Percentiles rank a stretch among this genome's conserved stretches.
Conservation (phyloP, 768 basidiomycete genomes). For the Paxillus rubicundulus region DNA sequence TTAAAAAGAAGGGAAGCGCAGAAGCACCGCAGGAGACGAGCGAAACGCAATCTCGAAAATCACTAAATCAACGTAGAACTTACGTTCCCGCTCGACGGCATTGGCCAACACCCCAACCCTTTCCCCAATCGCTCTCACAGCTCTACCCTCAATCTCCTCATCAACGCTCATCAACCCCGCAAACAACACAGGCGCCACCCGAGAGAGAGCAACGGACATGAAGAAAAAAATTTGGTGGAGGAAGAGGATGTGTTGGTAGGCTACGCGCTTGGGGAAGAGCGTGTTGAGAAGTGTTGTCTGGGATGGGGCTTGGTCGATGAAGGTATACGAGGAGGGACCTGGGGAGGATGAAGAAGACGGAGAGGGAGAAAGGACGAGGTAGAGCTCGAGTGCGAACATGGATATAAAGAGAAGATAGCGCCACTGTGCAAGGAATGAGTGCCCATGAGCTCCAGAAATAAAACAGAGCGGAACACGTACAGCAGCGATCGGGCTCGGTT, state of each 20-base stretch:
- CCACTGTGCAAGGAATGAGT: conserved; percentile 51
- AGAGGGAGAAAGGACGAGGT: conserved; percentile 61
- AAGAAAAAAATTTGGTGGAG: conserved; percentile 78
- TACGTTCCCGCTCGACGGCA: conserved; percentile 57
- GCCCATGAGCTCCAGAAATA: conserved; percentile 6
- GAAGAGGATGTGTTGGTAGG: conserved; percentile 75
- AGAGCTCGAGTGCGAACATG: conserved; percentile 60
- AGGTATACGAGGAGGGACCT: conserved; percentile 17
- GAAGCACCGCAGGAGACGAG: too few species aligned
- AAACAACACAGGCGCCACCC: conserved; percentile 67
- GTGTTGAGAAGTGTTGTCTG: conserved; percentile 33
- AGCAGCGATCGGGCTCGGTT: conserved; percentile 57
- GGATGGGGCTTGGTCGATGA: conserved; percentile 16
- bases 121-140: conserved; percentile 40
- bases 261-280: conserved; percentile 62
- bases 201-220: conserved; percentile 65
- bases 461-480: conserved; percentile 43
- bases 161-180: conserved; percentile 35
- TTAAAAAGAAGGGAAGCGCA: background rate
- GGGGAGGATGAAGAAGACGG: conserved; percentile 27
- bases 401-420: conserved; percentile 70
- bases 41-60: too few species aligned
- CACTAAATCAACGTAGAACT: conserved; percentile 4
- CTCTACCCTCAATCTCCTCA: conserved; percentile 18
- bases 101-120: conserved; percentile 41